A percentile compares a stretch with the other conserved stretches of the same genome.
Evolutionary conservation across 441 rosid genomes (phyloP).

Genomic region (Aleurites moluccanus): DNA sequence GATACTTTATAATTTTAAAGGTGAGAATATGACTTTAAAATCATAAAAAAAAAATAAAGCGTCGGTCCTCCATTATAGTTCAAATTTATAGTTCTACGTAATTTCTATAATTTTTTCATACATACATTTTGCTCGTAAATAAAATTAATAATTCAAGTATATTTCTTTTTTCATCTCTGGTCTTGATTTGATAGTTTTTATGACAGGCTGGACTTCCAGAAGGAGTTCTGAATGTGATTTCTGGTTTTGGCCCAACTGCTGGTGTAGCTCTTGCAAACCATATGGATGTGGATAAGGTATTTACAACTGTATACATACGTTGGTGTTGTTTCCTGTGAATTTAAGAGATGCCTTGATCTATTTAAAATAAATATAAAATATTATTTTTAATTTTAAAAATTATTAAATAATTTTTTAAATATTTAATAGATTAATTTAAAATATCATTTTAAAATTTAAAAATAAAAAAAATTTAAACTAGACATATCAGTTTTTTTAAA

Average conservation of each 20-base stretch:
- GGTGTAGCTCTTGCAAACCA: slow-evolving; percentile 40
- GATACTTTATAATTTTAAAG: too few relatives aligned
- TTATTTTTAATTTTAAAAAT: too few relatives aligned
- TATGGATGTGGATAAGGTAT: slow-evolving; percentile 41
- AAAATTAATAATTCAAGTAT: not conserved
- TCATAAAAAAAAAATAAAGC: too few relatives aligned
- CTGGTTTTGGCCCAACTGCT: slow-evolving; percentile 39
- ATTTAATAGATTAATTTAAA: too few relatives aligned
- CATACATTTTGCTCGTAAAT: not conserved
- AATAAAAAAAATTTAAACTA: too few relatives aligned
- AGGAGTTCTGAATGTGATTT: slow-evolving; percentile 39
- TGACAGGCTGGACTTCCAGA: slow-evolving; percentile 41
- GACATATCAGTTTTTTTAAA: too few relatives aligned
- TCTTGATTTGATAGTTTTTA: slow-evolving; percentile 12
- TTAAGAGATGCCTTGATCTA: too few relatives aligned
- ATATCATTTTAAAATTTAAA: too few relatives aligned
- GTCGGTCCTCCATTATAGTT: too few relatives aligned
- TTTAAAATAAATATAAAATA: too few relatives aligned
- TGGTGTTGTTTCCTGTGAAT: not conserved
- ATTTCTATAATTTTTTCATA: not conserved
- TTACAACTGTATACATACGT: not conserved
- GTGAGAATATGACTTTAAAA: too few relatives aligned
- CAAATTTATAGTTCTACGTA: not conserved
- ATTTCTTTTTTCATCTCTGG: not conserved
- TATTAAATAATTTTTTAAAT: too few relatives aligned